Evolutionary conservation across 495 filamentous ascomycete species (phyloP).

Genomic region (Aspergillus kassunensis): DNA sequence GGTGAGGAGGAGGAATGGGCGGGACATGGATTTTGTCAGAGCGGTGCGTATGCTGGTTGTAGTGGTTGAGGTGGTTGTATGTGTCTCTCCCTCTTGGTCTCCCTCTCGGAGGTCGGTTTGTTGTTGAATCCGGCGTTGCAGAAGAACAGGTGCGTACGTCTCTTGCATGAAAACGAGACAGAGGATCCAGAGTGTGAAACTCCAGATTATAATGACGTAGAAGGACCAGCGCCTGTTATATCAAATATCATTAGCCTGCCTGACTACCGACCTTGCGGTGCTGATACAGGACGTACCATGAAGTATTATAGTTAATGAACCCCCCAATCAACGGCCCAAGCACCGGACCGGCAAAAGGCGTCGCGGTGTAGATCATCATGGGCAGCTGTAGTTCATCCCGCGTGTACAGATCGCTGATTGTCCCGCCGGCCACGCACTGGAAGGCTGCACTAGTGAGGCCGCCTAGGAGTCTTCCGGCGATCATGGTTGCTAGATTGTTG

Average conservation of each 20-base stretch:
- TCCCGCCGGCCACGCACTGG: conserved; percentile 75
- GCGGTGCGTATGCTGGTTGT: too few relatives aligned
- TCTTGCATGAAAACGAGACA: not conserved
- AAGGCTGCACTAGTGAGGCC: conserved; percentile 79
- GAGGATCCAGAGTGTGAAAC: conserved; percentile 16
- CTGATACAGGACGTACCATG: too few relatives aligned
- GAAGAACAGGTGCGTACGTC: not conserved
- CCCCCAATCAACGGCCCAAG: conserved; percentile 40
- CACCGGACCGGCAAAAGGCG: conserved; percentile 63
- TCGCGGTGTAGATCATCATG: conserved; percentile 62
- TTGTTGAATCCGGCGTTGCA: too few relatives aligned
- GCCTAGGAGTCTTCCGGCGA: conserved; percentile 70
- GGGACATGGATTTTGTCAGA: not conserved
- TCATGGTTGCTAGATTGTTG: conserved; percentile 67
- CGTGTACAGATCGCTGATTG: conserved; percentile 75
- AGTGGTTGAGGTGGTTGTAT: too few relatives aligned
- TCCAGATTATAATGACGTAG: conserved; percentile 75
- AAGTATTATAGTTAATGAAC: conserved; percentile 64
- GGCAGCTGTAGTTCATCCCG: conserved; percentile 60
- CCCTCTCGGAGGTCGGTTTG: too few relatives aligned
- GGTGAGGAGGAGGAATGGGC: conserved; percentile 68
- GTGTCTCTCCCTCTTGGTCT: too few relatives aligned
- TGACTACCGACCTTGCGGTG: too few relatives aligned
- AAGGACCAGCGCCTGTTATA: conserved; percentile 87
- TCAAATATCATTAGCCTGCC: too few relatives aligned